Conservation (phyloP, 2,329 filamentous ascomycete genomes). For the Leptographium radiaticola region DNA sequence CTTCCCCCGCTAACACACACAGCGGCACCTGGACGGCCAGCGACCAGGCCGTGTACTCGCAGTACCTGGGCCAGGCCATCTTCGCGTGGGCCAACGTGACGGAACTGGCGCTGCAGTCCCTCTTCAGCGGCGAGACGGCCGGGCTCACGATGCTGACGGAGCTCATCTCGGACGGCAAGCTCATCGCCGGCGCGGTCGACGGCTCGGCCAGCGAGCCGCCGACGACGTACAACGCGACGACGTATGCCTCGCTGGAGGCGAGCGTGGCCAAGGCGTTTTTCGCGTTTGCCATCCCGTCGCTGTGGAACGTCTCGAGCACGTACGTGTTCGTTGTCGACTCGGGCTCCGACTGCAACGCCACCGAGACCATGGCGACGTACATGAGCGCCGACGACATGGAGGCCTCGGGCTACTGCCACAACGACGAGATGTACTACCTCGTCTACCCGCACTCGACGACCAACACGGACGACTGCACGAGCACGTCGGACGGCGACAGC, state of each 20-base stretch:
- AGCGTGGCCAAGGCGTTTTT: not conserved
- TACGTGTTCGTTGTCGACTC: slow-evolving; percentile 10
- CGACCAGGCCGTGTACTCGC: slow-evolving; percentile 15
- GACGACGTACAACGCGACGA: too few relatives aligned
- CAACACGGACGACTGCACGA: too few relatives aligned
- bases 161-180: slow-evolving; percentile 17
- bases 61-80: slow-evolving; percentile 17
- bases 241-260: too few relatives aligned
- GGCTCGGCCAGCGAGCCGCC: too few relatives aligned
- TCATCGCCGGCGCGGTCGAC: slow-evolving; percentile 11
- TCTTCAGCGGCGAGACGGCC: slow-evolving; percentile 15
- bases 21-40: slow-evolving; percentile 17
- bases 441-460: slow-evolving; percentile 9
- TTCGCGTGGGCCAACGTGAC: slow-evolving; percentile 15
- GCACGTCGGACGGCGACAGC: not conserved
- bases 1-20: slow-evolving; percentile 7
- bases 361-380: not conserved
- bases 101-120: slow-evolving; percentile 2
- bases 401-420: slow-evolving; percentile 11
- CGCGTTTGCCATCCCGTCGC: not conserved
- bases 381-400: not conserved
- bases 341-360: slow-evolving; percentile 14
- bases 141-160: slow-evolving; percentile 13
- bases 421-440: slow-evolving; percentile 19
- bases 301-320: not conserved